phyloP scores from a whole-genome alignment of 2,329 filamentous ascomycete genomes.

The Aspergillus aculeatus region DNA sequence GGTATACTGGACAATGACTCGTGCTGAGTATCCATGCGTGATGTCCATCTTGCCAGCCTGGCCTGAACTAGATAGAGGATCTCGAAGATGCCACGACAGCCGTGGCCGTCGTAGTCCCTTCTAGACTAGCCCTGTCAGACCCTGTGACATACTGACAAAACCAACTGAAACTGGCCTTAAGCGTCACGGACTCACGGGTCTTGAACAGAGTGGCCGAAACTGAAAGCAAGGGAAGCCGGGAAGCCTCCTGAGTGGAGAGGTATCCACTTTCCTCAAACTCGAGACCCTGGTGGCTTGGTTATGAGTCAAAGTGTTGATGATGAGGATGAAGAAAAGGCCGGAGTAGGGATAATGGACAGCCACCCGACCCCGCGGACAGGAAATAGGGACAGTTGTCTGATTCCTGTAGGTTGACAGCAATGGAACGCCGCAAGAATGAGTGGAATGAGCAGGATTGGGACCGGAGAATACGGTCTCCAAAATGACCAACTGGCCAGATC shows the following conservation, averaged over 20 bases:
- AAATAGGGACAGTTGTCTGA: background rate
- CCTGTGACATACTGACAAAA: background rate
- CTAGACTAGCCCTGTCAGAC: background rate
- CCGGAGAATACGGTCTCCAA: background rate
- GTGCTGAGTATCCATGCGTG: too few species aligned
- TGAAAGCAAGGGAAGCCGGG: constrained; percentile 2
- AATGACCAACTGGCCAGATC: constrained; percentile 1
- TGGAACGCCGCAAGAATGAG: background rate
- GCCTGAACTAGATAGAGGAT: background rate
- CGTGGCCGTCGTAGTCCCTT: background rate
- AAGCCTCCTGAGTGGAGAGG: constrained; percentile 5
- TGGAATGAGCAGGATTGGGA: background rate
- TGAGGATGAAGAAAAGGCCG: background rate
- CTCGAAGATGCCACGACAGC: background rate
- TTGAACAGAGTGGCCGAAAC: constrained; percentile 8
- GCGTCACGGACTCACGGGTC: background rate
- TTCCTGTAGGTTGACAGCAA: background rate
- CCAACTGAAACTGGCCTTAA: constrained; percentile 1
- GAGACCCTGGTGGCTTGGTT: background rate
- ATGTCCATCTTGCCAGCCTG: background rate
- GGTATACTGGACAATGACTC: background rate
- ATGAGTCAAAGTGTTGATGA: background rate
- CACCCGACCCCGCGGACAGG: background rate
- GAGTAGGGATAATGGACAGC: background rate
- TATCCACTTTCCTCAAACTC: background rate